A percentile compares a stretch with the other conserved stretches of the same genome.
Evolutionary conservation across 768 basidiomycete species (phyloP).

Genomic region (Trametes villosa): DNA sequence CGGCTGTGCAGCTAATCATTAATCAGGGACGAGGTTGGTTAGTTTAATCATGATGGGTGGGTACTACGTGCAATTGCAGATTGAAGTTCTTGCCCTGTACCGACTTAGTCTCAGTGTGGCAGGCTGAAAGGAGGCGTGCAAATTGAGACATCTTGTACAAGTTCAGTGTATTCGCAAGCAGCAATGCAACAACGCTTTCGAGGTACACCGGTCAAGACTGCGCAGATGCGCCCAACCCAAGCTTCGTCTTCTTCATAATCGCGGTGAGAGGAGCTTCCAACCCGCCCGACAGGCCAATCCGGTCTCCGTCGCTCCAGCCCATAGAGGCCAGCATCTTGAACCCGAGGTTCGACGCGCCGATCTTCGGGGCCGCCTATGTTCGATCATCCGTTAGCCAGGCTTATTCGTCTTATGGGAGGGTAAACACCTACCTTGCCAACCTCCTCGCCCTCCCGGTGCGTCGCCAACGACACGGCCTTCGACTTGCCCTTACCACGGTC

Average conservation of each 20-base stretch:
- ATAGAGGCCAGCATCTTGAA: constrained; percentile 86
- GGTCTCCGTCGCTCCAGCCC: constrained; percentile 88
- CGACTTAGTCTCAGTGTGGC: too few relatives aligned
- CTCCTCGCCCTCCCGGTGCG: constrained; percentile 81
- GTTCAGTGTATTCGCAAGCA: too few relatives aligned
- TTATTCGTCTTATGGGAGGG: not conserved
- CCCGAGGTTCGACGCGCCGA: constrained; percentile 79
- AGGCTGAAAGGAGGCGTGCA: too few relatives aligned
- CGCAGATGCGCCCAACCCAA: constrained; percentile 74
- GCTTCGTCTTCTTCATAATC: constrained; percentile 84
- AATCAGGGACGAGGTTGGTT: too few relatives aligned
- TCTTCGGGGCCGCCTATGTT: constrained; percentile 74
- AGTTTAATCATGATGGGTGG: too few relatives aligned
- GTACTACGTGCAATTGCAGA: too few relatives aligned
- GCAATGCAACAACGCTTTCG: too few relatives aligned
- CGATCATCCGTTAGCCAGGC: not conserved
- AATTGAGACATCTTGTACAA: too few relatives aligned
- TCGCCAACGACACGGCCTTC: constrained; percentile 39
- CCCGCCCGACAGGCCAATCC: constrained; percentile 70
- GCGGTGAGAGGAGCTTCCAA: constrained; percentile 79
- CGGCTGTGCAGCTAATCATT: too few relatives aligned
- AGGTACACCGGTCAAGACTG: not conserved
- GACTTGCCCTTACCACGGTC: constrained; percentile 37
- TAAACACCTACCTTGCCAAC: constrained; percentile 75
- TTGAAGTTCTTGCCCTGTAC: too few relatives aligned